Percentiles rank a stretch among this genome's conserved stretches.
phyloP scores from a whole-genome alignment of 306 rosid genomes.

The Trifolium pratense region DNA sequence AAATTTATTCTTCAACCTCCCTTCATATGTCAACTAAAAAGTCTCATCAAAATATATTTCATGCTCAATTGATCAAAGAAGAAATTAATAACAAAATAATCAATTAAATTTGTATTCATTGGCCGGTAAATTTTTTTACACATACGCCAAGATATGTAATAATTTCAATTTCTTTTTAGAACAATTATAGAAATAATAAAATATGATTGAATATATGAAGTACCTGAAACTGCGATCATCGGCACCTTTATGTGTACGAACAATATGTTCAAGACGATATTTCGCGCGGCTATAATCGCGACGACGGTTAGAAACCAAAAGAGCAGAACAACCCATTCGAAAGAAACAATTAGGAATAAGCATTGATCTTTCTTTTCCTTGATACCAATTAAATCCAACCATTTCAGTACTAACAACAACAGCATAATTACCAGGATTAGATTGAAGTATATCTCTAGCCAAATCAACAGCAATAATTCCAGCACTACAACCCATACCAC shows the following conservation, averaged over 20 bases:
- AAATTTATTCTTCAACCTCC: background rate
- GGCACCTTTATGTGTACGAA: conserved; percentile 95
- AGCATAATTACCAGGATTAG: conserved; percentile 82
- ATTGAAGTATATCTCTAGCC: conserved; percentile 85
- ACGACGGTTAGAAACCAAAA: conserved; percentile 86
- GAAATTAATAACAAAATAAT: background rate
- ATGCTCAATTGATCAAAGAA: background rate
- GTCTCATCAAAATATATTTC: background rate
- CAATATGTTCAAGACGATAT: conserved; percentile 88
- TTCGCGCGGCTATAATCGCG: conserved; percentile 76
- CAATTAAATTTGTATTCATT: background rate
- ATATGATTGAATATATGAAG: background rate
- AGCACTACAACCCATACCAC: conserved; percentile 98
- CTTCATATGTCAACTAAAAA: background rate
- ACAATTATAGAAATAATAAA: background rate
- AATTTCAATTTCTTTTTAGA: background rate
- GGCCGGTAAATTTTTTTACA: background rate
- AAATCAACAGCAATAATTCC: conserved; percentile 84
- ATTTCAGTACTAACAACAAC: conserved; percentile 91
- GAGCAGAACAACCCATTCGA: conserved; percentile 97
- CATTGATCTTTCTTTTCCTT: conserved; percentile 84
- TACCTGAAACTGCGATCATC: conserved; percentile 94
- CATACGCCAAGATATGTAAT: background rate
- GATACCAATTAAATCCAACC: conserved; percentile 93
- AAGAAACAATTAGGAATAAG: conserved; percentile 85